Evolutionary conservation across 73 alveolate species (phyloP), one percentile per base, ranked within the genome.

Genomic region (Paramecium primaurelia): DNA sequence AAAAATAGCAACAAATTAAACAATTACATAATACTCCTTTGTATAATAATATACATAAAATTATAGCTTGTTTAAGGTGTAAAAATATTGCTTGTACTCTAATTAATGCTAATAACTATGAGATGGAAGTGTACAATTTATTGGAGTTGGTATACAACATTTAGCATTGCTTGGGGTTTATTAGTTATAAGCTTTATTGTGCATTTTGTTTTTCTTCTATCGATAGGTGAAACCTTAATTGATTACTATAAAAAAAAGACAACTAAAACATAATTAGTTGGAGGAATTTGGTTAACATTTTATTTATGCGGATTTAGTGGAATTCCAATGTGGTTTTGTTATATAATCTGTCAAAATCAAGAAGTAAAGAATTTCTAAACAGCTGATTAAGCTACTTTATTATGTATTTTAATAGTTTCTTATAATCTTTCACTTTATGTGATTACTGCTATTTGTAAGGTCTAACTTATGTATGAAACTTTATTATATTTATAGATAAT

Each of bases 101-200:
- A 75, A 38, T 12, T 75, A 25, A 75, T 75, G 88, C 12, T 75
- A n/a, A 42, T 75, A 22, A 75, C 88, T 0, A 75, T 75, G 88
- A 75, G 47, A 38, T 75, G 88, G 88, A 75, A 36, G 40, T 12
- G 60, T 20, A 75, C 88, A 30, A 75, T 75, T 16, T 22, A 38
- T 75, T 75, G 88, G 88, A 75, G 60, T 10, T 75, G 88, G 88
- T 75, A 34, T 42, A 75, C 68, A 38, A 75, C 60, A 75, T 75
- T 75, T 38, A 36, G 88, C 16, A 75, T 75, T n/a, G 20, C 34
- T 16, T 75, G 88, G 88, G 88, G 88, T 38, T 20, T 75, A 8
- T 75, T 75, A 38, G 88, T 75, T 10, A 42, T 75, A 9, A 37
- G 68, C 9, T 75, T 42, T 38, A 75, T 75, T 30, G 88, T 75